Percentiles rank a stretch among this genome's conserved stretches.
Evolutionary conservation across 768 basidiomycete genomes (phyloP).

Genomic region (Trametes gibbosa): DNA sequence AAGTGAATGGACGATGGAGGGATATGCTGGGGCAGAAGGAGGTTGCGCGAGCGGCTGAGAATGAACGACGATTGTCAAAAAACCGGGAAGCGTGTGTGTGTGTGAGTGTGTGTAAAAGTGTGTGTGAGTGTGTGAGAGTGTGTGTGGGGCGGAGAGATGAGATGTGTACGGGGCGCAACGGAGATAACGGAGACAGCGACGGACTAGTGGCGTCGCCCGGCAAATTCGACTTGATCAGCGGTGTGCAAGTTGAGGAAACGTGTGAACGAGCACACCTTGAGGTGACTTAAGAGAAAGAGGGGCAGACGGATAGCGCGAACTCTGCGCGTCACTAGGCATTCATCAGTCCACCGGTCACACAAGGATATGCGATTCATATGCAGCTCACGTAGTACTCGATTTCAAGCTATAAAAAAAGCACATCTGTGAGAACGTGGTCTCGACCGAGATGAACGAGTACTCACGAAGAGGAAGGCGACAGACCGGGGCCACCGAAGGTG

Average conservation of each 20-base stretch:
- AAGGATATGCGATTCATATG: not conserved
- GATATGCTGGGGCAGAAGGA: no score
- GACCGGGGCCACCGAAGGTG: conserved; percentile 83
- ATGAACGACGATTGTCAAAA: no score
- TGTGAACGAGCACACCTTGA: no score
- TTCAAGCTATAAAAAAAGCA: conserved; percentile 63
- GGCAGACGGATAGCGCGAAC: not conserved
- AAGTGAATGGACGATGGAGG: no score
- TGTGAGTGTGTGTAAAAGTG: no score
- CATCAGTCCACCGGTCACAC: not conserved
- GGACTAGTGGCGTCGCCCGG: not conserved
- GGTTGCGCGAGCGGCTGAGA: no score
- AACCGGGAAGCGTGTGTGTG: no score
- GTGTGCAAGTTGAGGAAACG: not conserved
- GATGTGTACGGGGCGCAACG: not conserved
- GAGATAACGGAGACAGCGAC: not conserved
- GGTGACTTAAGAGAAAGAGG: no score
- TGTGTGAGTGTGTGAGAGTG: no score
- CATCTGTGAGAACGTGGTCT: not conserved
- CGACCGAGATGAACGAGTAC: conserved; percentile 34
- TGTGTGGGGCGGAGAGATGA: not conserved
- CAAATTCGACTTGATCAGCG: not conserved
- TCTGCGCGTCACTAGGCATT: not conserved
- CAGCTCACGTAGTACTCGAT: conserved; percentile 87
- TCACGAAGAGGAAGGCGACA: conserved; percentile 88